A percentile compares a stretch with the other conserved stretches of the same genome.
These are phyloP conservation scores for Podaxis carcinomalis DNA, from an alignment of 768 basidiomycete genomes.

Conservation along the genomic window DNA sequence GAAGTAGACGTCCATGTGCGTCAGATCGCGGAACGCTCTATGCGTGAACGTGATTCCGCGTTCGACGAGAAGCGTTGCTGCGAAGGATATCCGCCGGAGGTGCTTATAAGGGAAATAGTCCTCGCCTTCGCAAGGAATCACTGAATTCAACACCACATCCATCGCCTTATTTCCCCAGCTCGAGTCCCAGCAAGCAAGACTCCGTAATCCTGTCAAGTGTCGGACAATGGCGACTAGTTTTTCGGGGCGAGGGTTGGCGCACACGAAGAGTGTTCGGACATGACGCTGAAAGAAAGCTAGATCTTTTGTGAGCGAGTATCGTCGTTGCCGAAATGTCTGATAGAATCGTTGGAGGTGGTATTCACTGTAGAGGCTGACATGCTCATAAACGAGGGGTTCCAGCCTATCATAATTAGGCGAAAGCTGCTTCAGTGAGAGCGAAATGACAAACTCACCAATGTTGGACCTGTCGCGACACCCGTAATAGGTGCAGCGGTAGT, in stretches of 20 bases:
- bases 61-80: background rate
- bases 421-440: background rate
- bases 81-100: constrained; percentile 7
- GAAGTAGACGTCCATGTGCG: constrained; percentile 5
- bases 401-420: background rate
- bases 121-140: background rate
- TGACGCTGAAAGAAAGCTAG: background rate
- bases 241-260: background rate
- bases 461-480: background rate
- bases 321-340: constrained; percentile 1
- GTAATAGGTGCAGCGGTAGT: background rate
- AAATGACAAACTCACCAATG: background rate
- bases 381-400: constrained; percentile 7
- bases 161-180: constrained; percentile 1
- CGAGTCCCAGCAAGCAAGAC: constrained; percentile 8
- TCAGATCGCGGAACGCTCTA: constrained; percentile 8
- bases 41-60: constrained; percentile 1
- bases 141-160: background rate
- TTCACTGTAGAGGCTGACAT: background rate
- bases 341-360: background rate
- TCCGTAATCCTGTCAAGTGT: background rate
- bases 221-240: background rate
- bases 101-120: background rate
- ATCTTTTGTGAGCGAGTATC: background rate
- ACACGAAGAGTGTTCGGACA: constrained; percentile 6